Evolutionary conservation across 2,329 filamentous ascomycete species (phyloP), one percentile per base, ranked within the genome.

Genomic region (Stachybotrys elegans): DNA sequence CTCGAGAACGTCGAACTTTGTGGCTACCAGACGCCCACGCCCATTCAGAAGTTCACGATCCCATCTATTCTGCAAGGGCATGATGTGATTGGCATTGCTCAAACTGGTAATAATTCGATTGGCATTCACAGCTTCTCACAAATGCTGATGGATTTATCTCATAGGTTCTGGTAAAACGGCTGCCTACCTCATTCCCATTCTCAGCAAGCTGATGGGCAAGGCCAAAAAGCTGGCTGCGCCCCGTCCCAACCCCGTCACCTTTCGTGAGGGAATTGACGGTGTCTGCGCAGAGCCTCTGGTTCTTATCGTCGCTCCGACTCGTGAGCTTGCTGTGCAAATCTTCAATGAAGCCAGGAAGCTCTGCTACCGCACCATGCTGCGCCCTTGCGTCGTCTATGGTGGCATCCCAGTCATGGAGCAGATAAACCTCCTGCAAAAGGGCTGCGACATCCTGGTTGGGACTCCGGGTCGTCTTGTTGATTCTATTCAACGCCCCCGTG

Each of bases 201-300:
- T 97, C 42, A 95, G 90, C 48, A 86, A 87, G 62, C 70, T 98
- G 19, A 96, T 97, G 89, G 93, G 93, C 21, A 97, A 97, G 69
- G 89, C 87, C 6, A 93, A 90, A 69, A 91, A 90, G 67, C 70
- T 96, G 6, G 84, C 84, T 1, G 91, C 88, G 5, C 76, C 81
- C 36, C 86, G 91, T 5, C 89, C 91, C 0, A 82, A 84, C 49
- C 72, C 79, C 0, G 62, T 65, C 1, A 73, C 68, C 0, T 84
- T 81, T 56, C 67, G 78, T 11, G 65, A 75, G 3, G 68, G 67
- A 2, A 22, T 66, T 2, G 66, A 71, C 14, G 57, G 54, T 17
- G 78, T 87, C 31, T 79, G 80, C 35, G 92, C 90, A 7, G 91
- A 97, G 71, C 93, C 93, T 5, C 68, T 98, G 6, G 86, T 97